Conservation (phyloP, 2,329 filamentous ascomycete genomes). For the Phaeomoniella chlamydospora region DNA sequence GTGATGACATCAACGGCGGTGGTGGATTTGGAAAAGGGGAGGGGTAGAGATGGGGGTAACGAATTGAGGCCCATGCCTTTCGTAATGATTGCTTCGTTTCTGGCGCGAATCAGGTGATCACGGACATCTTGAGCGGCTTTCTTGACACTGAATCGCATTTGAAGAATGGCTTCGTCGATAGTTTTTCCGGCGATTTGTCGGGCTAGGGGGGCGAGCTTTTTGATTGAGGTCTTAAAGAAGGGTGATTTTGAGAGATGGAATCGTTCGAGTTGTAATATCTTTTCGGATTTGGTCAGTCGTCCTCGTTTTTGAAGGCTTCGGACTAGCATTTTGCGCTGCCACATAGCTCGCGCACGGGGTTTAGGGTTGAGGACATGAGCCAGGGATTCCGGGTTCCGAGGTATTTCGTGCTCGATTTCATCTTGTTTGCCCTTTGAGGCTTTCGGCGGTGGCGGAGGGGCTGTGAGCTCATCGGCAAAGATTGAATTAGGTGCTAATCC, state of each 20-base stretch:
- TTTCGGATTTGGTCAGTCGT: slow-evolving; percentile 49
- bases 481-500: slow-evolving; percentile 5
- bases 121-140: slow-evolving; percentile 70
- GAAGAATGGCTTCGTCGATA: slow-evolving; percentile 81
- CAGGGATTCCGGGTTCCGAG: slow-evolving; percentile 16
- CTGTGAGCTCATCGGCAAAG: slow-evolving; percentile 4
- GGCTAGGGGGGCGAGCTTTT: slow-evolving; percentile 79
- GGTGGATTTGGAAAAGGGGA: slow-evolving; percentile 1
- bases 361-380: slow-evolving; percentile 58
- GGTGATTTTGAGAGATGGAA: slow-evolving; percentile 48
- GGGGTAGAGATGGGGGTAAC: slow-evolving; percentile 4
- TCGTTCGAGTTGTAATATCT: slow-evolving; percentile 52
- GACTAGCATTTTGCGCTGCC: slow-evolving; percentile 74
- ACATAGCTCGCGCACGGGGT: slow-evolving; percentile 54
- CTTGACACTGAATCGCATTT: slow-evolving; percentile 95
- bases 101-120: slow-evolving; percentile 66
- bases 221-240: slow-evolving; percentile 68
- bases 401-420: not conserved
- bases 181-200: slow-evolving; percentile 85
- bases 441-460: not conserved
- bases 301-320: slow-evolving; percentile 56
- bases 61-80: slow-evolving; percentile 65
- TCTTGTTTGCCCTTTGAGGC: not conserved
- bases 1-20: not conserved
- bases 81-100: slow-evolving; percentile 64